phyloP scores from a whole-genome alignment of 208 protist genomes.

The Trypanosoma mega region DNA sequence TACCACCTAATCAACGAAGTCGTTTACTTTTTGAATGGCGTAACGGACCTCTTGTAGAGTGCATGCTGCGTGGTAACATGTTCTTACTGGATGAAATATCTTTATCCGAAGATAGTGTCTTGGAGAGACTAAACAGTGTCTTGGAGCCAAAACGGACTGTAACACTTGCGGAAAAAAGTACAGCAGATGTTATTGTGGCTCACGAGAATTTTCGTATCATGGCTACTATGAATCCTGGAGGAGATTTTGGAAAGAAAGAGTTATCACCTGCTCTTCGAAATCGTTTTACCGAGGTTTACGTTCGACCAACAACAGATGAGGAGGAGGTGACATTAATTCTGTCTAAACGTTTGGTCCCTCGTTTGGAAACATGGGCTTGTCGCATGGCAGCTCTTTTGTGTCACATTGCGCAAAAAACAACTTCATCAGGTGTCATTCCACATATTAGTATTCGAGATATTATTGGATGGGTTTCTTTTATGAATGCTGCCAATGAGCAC shows the following conservation, averaged over 20 bases:
- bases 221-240: constrained; percentile 99
- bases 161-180: constrained; percentile 97
- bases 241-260: constrained; percentile 99
- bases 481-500: constrained; percentile 80
- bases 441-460: constrained; percentile 96
- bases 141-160: constrained; percentile 97
- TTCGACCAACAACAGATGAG: constrained; percentile 88
- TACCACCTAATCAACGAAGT: constrained; percentile 72
- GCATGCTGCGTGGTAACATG: constrained; percentile 98
- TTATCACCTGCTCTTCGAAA: constrained; percentile 99
- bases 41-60: constrained; percentile 98
- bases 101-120: constrained; percentile 99
- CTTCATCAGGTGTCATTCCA: constrained; percentile 40
- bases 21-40: constrained; percentile 97
- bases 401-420: constrained; percentile 40
- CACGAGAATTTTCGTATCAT: constrained; percentile 95
- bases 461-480: constrained; percentile 95
- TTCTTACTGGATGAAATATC: constrained; percentile 99
- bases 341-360: constrained; percentile 59
- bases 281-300: constrained; percentile 99
- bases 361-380: constrained; percentile 54
- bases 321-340: constrained; percentile 95
- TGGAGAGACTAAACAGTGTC: constrained; percentile 99
- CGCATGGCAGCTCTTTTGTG: constrained; percentile 82
- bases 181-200: constrained; percentile 77